Evolutionary conservation across 805 yeast species (phyloP), one percentile per base, ranked within the genome.

Genomic region (Pichia cabralensis): DNA sequence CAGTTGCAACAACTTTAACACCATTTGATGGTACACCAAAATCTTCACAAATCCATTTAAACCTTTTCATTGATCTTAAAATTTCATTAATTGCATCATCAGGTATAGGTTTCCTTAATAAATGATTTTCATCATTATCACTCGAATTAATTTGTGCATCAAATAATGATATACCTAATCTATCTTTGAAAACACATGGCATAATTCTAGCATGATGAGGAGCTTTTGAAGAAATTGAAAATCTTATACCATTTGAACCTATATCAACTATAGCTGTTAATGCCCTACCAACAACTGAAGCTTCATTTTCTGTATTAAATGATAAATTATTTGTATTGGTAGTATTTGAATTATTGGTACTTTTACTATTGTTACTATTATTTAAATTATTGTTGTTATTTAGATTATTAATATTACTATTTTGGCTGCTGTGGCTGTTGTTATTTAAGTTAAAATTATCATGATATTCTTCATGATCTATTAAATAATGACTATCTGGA

Each of bases 161-260:
- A 49, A 73, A 77, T 14, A 80, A 54, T 0, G 86, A 75, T 10
- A 80, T 74, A 3, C 82, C 81, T 3, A 80, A 66, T 30, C 86
- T 58, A 45, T 80, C 89, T 42, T 80, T 82, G 56, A 74, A 80
- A 9, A 80, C 75, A 50, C 84, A 76, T 1, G 92, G 89, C 71
- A 81, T 71, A 5, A 77, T 75, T 41, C 92, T 64, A 1, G 84
- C 83, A 52, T 77, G 81, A 41, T 71, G 76, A 1, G 79, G 63
- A 3, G 80, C 78, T 31, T 71, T 65, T 3, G 85, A 77, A 13
- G 84, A 74, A 26, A 80, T 78, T 27, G 82, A 72, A 49, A 81
- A 78, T 34, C 88, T 60, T 30, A 80, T 69, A 25, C 84, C 88
- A 49, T 78, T 77, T 14, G 88, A 76, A 8, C 88, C 89, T 15